Evolutionary conservation across 1,284 basidiomycete genomes (phyloP), one percentile per base, ranked within the genome.

Genomic region (Ganoderma lingzhi): DNA sequence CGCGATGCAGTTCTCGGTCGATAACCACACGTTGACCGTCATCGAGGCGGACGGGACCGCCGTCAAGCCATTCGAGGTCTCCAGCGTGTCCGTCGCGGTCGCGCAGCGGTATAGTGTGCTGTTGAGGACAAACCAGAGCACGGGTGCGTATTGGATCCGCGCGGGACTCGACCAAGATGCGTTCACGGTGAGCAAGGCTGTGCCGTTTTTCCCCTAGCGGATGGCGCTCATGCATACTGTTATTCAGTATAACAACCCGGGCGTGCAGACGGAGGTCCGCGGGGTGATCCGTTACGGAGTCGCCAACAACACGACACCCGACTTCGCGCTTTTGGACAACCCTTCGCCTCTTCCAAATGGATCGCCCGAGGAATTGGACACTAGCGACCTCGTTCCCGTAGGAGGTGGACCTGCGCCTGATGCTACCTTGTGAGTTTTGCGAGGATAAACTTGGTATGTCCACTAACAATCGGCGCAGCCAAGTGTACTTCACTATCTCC

Each of bases 81-180:
- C 81, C 8, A 79, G 81, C 32, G 71, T 86, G 56, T 78, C 77
- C 14, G 66, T 86, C 62, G 80, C 82, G 58, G 80, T 84, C 23
- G 84, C 83, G 6, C 85, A 87, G 75, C 76, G 85, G 28, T 86
- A 86, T 72, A 83, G 82, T 39, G 85, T 86, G 59, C 76, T 87
- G n/a, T 72, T 87, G 35, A 71, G 71, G 41, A 81, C 82, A 45
- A 80, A 83, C 65, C 73, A 74, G 66, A 79, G 76, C 1, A 72
- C 76, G 66, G 78, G 74, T 6, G 78, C 78, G 66, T 82, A 80
- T 76, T 82, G 83, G 83, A 78, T 86, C 76, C 79, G 85, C 14
- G 80, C 82, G 2, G 74, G 70, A 58, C 72, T 86, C 48, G 80
- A 84, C 63, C 82, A 75, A 73, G 79, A 75, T 59, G 78, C 79